phyloP scores from a whole-genome alignment of 2,329 filamentous ascomycete genomes.

The Cordyceps tenuipes region DNA sequence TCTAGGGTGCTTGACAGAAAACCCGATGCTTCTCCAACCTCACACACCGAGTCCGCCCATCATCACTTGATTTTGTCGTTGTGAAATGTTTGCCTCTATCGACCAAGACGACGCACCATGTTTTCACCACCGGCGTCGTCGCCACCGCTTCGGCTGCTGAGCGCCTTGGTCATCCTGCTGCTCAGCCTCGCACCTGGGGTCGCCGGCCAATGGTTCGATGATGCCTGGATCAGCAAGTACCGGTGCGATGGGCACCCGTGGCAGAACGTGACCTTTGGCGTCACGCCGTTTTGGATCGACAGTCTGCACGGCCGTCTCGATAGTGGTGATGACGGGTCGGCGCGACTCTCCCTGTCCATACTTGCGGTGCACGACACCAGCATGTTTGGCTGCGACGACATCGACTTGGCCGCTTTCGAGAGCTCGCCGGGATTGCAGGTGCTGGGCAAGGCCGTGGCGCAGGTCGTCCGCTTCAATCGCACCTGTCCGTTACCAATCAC shows the following conservation, averaged over 20 bases:
- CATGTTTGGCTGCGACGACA: neutral
- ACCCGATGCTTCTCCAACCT: no score
- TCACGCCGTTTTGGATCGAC: neutral
- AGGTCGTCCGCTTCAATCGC: neutral
- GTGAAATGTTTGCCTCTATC: no score
- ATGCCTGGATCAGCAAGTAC: constrained; percentile 4
- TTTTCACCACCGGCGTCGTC: neutral
- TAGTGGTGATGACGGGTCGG: neutral
- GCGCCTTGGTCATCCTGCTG: neutral
- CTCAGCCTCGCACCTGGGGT: neutral
- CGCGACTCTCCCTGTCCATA: neutral
- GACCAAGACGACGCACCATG: neutral
- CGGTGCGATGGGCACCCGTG: neutral
- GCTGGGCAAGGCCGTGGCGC: neutral
- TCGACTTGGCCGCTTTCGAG: neutral
- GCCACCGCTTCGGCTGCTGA: neutral
- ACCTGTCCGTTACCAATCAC: constrained; percentile 5
- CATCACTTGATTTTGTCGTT: no score
- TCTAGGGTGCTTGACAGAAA: no score
- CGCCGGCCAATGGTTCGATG: neutral
- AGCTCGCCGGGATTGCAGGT: neutral
- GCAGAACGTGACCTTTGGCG: neutral
- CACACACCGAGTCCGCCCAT: no score
- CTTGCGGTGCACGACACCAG: neutral
- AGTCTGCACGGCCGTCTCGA: neutral